These are phyloP conservation scores for Tricholoma furcatifolium DNA, from an alignment of 768 basidiomycete genomes.

Conservation along the genomic window DNA sequence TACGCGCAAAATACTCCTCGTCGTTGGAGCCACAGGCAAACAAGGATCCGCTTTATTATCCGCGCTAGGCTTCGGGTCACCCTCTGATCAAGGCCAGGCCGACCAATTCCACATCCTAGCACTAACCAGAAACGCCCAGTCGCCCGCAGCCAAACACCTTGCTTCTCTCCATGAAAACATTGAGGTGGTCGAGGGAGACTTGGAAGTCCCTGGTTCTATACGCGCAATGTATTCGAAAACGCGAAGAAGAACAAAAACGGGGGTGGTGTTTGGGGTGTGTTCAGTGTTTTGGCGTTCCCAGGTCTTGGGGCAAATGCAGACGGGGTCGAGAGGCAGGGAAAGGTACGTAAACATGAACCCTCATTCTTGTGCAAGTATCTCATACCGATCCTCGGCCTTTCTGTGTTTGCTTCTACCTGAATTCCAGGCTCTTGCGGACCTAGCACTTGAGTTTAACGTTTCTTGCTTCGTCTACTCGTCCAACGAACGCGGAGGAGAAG, in stretches of 20 bases:
- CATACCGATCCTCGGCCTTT: too few relatives aligned
- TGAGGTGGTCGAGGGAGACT: slow-evolving; percentile 32
- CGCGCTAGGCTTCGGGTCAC: slow-evolving; percentile 5
- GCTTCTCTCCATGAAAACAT: slow-evolving; percentile 22
- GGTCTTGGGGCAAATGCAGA: slow-evolving; percentile 39
- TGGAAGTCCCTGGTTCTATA: slow-evolving; percentile 28
- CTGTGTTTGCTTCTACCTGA: too few relatives aligned
- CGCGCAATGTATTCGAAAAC: slow-evolving; percentile 34
- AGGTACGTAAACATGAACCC: slow-evolving; percentile 23
- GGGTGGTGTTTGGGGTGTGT: slow-evolving; percentile 38
- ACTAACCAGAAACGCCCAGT: slow-evolving; percentile 31
- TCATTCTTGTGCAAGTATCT: not conserved
- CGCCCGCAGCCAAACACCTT: slow-evolving; percentile 25
- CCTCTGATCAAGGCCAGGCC: slow-evolving; percentile 9
- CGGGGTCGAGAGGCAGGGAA: slow-evolving; percentile 39
- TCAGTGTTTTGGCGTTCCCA: slow-evolving; percentile 36
- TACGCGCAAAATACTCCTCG: slow-evolving; percentile 23
- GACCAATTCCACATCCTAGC: slow-evolving; percentile 32
- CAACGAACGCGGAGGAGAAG: slow-evolving; percentile 35
- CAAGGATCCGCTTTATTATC: slow-evolving; percentile 34
- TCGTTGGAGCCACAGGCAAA: slow-evolving; percentile 36
- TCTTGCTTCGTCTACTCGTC: slow-evolving; percentile 36
- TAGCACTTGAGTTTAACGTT: slow-evolving; percentile 35
- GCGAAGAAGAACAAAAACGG: slow-evolving; percentile 15
- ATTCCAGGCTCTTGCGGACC: slow-evolving; percentile 31